Conservation (phyloP, 345 rosid genomes). For the Brassica rapa region DNA sequence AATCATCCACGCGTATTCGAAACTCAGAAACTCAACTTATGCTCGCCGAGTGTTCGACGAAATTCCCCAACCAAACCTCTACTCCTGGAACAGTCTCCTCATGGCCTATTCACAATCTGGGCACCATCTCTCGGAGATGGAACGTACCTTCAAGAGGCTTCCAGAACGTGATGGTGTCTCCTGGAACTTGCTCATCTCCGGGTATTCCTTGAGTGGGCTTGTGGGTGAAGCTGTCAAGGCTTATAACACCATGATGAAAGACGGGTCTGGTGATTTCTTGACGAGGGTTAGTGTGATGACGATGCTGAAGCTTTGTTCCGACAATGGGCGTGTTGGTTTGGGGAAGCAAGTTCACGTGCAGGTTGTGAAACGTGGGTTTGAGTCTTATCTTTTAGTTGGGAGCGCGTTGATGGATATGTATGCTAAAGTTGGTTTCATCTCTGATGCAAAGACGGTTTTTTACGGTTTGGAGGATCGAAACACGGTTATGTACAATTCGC, state of each 20-base stretch:
- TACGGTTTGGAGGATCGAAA: slow-evolving; percentile 53
- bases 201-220: slow-evolving; percentile 55
- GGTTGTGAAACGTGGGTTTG: slow-evolving; percentile 68
- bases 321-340: slow-evolving; percentile 46
- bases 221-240: slow-evolving; percentile 55
- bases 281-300: slow-evolving; percentile 75
- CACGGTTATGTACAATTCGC: slow-evolving; percentile 65
- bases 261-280: slow-evolving; percentile 52
- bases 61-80: slow-evolving; percentile 59
- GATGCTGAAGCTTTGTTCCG: slow-evolving; percentile 64
- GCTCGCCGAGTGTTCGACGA: slow-evolving; percentile 71
- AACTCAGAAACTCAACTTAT: slow-evolving; percentile 46
- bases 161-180: slow-evolving; percentile 69
- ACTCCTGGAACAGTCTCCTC: slow-evolving; percentile 87
- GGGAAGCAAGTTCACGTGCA: slow-evolving; percentile 81
- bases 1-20: slow-evolving; percentile 48
- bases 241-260: slow-evolving; percentile 67
- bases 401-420: slow-evolving; percentile 87
- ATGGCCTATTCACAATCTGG: slow-evolving; percentile 77
- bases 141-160: slow-evolving; percentile 53
- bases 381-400: slow-evolving; percentile 57
- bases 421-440: slow-evolving; percentile 60
- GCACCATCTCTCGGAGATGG: slow-evolving; percentile 48
- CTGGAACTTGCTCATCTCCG: slow-evolving; percentile 82
- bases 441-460: slow-evolving; percentile 64